Conservation (phyloP, 148 eudicot species). For the Cornus suecica region DNA sequence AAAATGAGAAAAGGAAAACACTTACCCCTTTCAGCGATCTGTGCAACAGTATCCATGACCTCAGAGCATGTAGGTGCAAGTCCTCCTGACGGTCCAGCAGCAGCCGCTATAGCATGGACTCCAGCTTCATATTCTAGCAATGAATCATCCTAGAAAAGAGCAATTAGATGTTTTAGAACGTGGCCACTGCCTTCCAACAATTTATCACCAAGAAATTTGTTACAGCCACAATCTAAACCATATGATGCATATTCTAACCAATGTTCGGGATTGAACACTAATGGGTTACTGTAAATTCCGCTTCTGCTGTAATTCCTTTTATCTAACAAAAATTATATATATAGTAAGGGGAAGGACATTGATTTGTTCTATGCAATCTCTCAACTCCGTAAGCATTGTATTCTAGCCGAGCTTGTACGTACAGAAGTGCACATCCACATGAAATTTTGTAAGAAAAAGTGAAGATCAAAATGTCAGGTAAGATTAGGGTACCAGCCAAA, state of each 20-base stretch:
- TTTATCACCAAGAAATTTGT: not conserved
- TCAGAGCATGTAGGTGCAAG: not conserved
- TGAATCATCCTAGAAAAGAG: not conserved
- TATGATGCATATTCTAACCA: not conserved
- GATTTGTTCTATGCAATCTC: not conserved
- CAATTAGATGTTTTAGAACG: not conserved
- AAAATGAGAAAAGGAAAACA: not conserved
- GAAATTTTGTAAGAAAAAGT: not conserved
- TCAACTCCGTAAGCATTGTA: not conserved
- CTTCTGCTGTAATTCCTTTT: not conserved
- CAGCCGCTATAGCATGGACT: not conserved
- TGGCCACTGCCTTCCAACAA: not conserved
- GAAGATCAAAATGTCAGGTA: not conserved
- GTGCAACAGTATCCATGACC: conserved; percentile 4
- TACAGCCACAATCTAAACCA: not conserved
- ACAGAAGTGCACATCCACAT: not conserved
- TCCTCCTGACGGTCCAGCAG: conserved; percentile 6
- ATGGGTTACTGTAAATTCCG: conserved; percentile 4
- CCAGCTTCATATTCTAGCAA: not conserved
- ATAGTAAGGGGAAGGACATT: not conserved
- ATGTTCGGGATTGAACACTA: not conserved
- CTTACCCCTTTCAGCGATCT: not conserved
- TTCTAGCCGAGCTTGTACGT: not conserved
- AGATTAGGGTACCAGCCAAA: not conserved
- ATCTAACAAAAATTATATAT: not conserved